Evolutionary conservation across 257 asterid species (phyloP), one percentile per base, ranked within the genome.

Genomic region (Penstemon barbatus): DNA sequence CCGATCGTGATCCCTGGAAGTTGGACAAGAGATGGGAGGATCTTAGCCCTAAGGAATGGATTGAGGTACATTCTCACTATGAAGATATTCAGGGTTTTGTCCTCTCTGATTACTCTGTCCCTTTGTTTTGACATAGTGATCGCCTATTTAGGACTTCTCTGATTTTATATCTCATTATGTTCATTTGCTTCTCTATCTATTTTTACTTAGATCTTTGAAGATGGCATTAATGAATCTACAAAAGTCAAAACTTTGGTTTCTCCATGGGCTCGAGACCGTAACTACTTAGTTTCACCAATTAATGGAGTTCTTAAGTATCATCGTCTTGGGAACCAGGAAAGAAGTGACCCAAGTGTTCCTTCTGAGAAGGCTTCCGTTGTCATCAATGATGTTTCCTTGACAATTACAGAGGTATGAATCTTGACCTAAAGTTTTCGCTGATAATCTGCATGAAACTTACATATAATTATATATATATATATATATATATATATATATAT

Each of bases 11-110:
- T 72, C 96, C 95, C 46, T 94, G 97, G 99, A 84, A 79, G 80
- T 75, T 91, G 78, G 91, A 86, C 75, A 91, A 94, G 83, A 83
- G 78, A 75, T 94, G 97, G 99, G 99, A 94, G 84, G 96, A 91
- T 78, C 92, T 94, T 77, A 81, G 76, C 79, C 99, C 99, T 63
- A 78, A 81, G 71, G 96, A 94, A 66, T 94, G 99, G 99, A 80
- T 91, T 69, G 96, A 90, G 96, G 99, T 91, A 84, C 63, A 56
- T 73, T 66, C 67, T 41, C 61, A 53, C 44, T 62, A 59, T 69
- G 71, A 53, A 72, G 76, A 71, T 67, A 48, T 60, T 56, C 68
- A 52, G 71, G 75, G 70, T 67, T 33, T 60, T 57, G 18, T 61
- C 55, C 40, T 60, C 13, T 65, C 50, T 60, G 57, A 2, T 36